A percentile compares a stretch with the other conserved stretches of the same genome.
Conservation (phyloP, 305 asterid species). For the Striga hermonthica region DNA sequence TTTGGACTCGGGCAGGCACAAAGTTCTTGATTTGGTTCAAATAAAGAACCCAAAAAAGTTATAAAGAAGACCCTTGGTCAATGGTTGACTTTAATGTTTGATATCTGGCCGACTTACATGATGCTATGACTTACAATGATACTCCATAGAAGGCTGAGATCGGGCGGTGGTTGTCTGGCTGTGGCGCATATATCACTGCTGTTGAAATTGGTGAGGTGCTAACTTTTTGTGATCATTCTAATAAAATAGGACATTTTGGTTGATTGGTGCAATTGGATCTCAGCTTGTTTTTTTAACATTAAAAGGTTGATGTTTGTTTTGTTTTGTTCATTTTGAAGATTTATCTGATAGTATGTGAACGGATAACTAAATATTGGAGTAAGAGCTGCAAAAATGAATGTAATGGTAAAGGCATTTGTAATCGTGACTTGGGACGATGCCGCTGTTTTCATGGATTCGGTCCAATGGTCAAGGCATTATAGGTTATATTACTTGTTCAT, state of each 20-base stretch:
- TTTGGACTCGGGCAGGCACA: conserved; percentile 45
- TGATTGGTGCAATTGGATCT: neutral
- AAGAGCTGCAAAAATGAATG: conserved; percentile 78
- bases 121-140: conserved; percentile 66
- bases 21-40: conserved; percentile 40
- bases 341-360: conserved; percentile 27
- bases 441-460: conserved; percentile 91
- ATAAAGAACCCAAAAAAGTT: conserved; percentile 42
- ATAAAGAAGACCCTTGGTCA: conserved; percentile 33
- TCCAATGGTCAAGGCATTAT: conserved; percentile 6
- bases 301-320: conserved; percentile 19
- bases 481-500: neutral
- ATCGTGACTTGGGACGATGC: conserved; percentile 78
- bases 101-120: conserved; percentile 61
- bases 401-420: conserved; percentile 82
- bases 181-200: conserved; percentile 42
- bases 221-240: neutral
- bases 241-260: neutral
- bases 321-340: conserved; percentile 24
- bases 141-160: conserved; percentile 91
- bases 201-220: conserved; percentile 71
- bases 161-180: conserved; percentile 89
- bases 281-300: conserved; percentile 1
- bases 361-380: conserved; percentile 66
- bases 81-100: conserved; percentile 46